These are phyloP conservation scores for Rhodotorula sp. DNA, from an alignment of 1,284 basidiomycete genomes.

Conservation along the genomic window DNA sequence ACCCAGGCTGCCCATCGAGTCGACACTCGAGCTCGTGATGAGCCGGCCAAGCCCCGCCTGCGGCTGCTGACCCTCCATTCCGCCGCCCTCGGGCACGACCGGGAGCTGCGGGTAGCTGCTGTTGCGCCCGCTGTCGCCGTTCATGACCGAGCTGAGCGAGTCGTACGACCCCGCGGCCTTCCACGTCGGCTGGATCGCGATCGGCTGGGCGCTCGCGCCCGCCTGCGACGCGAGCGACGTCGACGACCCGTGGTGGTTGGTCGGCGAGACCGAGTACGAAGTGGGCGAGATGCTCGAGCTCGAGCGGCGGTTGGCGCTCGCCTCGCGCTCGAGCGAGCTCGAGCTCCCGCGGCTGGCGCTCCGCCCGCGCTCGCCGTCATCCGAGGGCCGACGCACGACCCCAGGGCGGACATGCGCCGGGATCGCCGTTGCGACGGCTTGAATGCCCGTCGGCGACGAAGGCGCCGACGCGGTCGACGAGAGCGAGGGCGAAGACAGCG, in stretches of 20 bases:
- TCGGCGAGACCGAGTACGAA: conserved; percentile 29
- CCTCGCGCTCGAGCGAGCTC: conserved; percentile 37
- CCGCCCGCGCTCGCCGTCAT: conserved; percentile 22
- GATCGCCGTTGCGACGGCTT: conserved; percentile 35
- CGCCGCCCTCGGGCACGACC: conserved; percentile 10
- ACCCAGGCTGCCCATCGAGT: conserved; percentile 22
- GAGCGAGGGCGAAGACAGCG: conserved; percentile 6
- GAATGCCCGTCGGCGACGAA: conserved; percentile 13
- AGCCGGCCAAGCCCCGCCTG: conserved; percentile 1
- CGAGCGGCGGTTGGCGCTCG: conserved; percentile 26
- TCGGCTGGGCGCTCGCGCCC: conserved; percentile 7
- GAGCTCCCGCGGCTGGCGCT: conserved; percentile 34
- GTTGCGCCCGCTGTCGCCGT: neutral
- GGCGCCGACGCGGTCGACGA: neutral
- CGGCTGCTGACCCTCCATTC: neutral
- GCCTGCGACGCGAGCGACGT: neutral
- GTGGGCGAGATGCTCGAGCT: conserved; percentile 36
- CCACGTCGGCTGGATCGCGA: conserved; percentile 14
- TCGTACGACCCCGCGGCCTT: conserved; percentile 22
- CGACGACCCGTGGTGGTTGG: neutral
- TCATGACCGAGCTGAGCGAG: conserved; percentile 26
- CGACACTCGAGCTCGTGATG: conserved; percentile 29
- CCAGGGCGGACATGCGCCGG: conserved; percentile 33
- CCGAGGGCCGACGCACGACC: neutral
- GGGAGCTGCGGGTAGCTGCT: conserved; percentile 6